Base-by-base conservation (phyloP, 192 early-diverging fungal genomes). In the Backusella morwellensis region DNA sequence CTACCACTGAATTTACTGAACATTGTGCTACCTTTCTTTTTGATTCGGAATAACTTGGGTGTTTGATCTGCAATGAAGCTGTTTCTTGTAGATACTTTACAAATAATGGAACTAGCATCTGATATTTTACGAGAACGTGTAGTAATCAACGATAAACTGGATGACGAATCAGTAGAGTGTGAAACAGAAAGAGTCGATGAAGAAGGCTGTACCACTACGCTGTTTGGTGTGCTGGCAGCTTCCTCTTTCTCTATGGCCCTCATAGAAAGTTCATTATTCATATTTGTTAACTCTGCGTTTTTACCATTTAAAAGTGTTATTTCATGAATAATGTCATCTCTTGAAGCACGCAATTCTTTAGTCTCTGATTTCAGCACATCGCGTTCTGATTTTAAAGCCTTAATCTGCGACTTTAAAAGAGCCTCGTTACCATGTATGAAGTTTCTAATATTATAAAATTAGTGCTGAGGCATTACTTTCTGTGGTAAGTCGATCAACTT, bases 31-130 rank as follows among this genome's bases (percentile, higher is more conserved):
- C 80, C 81, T 29, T 83, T 86, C 81, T 86, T 85, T 72, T 87
- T 88, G 41, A 90, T 82, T 52, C 85, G 86, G 76, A 90, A 90
- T 74, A 86, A 83, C 42, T 87, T 90, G 19, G 87, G 86, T 26
- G 70, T 41, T 26, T 69, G 54, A n/a, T 72, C 77, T 35, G 77
- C 77, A 34, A 72, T 63, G 56, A 63, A 63, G 23, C 56, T 63
- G 23, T 63, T 63, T 63, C 56, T 63, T 26, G 56, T 63, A 63
- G 56, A 63, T 26, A 63, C 56, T 63, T 63, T 63, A 12, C 56
- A 63, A 63, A 63, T 63, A 12, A 63, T 29, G 11, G 56, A 63
- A 14, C 56, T 63, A 4, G 56, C 56, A 26, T 63, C 56, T 26
- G 56, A 63, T 63, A 63, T 63, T 63, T 63, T 63, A 63, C 56